A percentile compares a stretch with the other conserved stretches of the same genome.
phyloP scores from a whole-genome alignment of 2,329 filamentous ascomycete genomes.

The Zalaria obscura region DNA sequence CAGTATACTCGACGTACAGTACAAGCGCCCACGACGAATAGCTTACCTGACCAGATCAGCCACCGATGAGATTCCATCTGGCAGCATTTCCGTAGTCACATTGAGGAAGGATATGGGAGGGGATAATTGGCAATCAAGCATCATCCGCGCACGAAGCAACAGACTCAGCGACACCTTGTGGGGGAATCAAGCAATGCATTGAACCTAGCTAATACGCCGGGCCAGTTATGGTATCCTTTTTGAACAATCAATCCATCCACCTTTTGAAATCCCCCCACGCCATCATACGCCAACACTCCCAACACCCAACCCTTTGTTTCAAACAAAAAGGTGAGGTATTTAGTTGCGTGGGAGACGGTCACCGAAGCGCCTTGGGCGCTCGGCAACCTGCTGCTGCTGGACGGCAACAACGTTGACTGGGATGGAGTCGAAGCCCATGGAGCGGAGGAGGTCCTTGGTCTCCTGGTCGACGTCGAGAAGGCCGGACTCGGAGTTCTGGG shows the following conservation, averaged over 20 bases:
- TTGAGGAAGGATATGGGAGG: constrained; percentile 2
- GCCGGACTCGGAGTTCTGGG: constrained; percentile 83
- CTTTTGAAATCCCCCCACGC: constrained; percentile 4
- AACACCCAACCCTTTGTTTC: too few species aligned
- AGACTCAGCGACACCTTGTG: constrained; percentile 85
- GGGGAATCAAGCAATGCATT: constrained; percentile 14
- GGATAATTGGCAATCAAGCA: constrained; percentile 77
- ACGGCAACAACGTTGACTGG: constrained; percentile 92
- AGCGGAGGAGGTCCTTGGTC: constrained; percentile 98
- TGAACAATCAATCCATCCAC: neutral
- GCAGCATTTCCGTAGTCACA: neutral
- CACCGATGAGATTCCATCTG: too few species aligned
- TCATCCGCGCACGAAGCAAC: constrained; percentile 36
- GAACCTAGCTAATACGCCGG: neutral
- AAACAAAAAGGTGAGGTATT: neutral
- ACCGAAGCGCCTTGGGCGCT: constrained; percentile 68
- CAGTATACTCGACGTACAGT: too few species aligned
- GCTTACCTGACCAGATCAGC: too few species aligned
- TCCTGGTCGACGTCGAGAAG: constrained; percentile 91
- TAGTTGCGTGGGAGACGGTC: constrained; percentile 37
- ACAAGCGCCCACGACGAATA: too few species aligned
- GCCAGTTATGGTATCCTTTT: neutral
- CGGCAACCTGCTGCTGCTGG: constrained; percentile 70
- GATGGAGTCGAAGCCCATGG: constrained; percentile 94
- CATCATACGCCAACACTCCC: neutral